Evolutionary conservation across 2,329 filamentous ascomycete species (phyloP), one percentile per base, ranked within the genome.

Genomic region (Phialophora macrospora): DNA sequence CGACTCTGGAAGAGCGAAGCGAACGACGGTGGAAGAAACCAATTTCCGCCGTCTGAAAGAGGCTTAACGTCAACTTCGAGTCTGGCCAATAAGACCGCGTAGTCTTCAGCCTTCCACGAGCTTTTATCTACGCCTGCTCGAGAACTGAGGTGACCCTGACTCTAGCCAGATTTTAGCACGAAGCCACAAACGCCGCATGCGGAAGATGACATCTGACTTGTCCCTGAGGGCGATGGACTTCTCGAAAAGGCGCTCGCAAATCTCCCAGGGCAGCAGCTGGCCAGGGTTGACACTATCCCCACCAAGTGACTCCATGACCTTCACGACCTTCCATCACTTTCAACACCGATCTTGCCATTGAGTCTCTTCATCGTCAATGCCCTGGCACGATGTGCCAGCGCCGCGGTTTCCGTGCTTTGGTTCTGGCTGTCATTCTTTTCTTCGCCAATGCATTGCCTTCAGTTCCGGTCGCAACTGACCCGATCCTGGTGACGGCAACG

Each of bases 381-480:
- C 56, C 60, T 65, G 66, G 63, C 62, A 62, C 59, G 24, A 62
- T 65, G 54, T 60, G 52, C 52, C 55, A 34, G 20, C 51, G 26
- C n/a, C 60, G 28, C 30, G 62, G 48, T 30, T 44, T 69, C 26
- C 58, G 57, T 26, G 12, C 30, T 17, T 44, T 60, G 52, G 60
- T 49, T 34, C 38, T 69, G 54, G 54, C 20, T 51, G 54, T 59
- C 12, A 38, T 57, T 17, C 41, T 60, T 17, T 63, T n/a, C 20
- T 22, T 65, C 32, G 65, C 58, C 56, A 60, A 61, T 55, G 67
- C 65, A 17, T 38, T 55, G 26, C 51, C 62, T 51, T 67, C 67
- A 32, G 65, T 69, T 14, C 67, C 67, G 11, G 26, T 69, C 48
- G 67, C 67, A 11, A 69, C 67, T 12, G 52, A 69, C 49, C 67